A percentile compares a stretch with the other conserved stretches of the same genome.
These are phyloP conservation scores for Sugiyamaella floridensis DNA, from an alignment of 805 yeast species.

Conservation along the genomic window DNA sequence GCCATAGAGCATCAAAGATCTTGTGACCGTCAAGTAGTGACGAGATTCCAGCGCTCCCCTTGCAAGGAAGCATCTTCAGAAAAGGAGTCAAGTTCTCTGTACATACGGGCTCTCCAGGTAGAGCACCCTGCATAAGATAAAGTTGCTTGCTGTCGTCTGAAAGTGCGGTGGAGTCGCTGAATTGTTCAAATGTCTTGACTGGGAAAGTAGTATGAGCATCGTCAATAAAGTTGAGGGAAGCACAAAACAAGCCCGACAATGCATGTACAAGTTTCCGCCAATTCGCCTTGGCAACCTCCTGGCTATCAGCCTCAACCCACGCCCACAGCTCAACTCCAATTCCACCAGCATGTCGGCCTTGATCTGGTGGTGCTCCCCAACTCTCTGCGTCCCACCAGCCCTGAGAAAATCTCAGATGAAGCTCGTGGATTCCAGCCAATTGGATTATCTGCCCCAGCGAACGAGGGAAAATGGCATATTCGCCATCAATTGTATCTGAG, in stretches of 20 bases:
- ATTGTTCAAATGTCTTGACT: conserved; percentile 34
- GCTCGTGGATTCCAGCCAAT: conserved; percentile 58
- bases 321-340: conserved; percentile 96
- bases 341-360: conserved; percentile 77
- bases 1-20: conserved; percentile 85
- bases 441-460: conserved; percentile 70
- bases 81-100: conserved; percentile 96
- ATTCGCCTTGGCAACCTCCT: conserved; percentile 47
- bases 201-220: conserved; percentile 70
- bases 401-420: conserved; percentile 81
- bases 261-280: conserved; percentile 73
- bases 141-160: neutral
- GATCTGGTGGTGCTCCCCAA: conserved; percentile 76
- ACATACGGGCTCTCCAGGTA: conserved; percentile 93
- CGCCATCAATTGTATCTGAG: conserved; percentile 6
- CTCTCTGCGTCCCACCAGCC: conserved; percentile 91
- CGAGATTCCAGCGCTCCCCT: conserved; percentile 84
- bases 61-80: conserved; percentile 80
- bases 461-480: conserved; percentile 56
- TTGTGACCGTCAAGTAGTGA: conserved; percentile 84
- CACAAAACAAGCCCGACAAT: conserved; percentile 89
- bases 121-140: conserved; percentile 68
- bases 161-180: conserved; percentile 10
- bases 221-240: conserved; percentile 85
- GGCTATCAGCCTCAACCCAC: conserved; percentile 54